These are phyloP conservation scores for Syzygium aromaticum DNA, from an alignment of 345 rosid genomes.

Conservation along the genomic window DNA sequence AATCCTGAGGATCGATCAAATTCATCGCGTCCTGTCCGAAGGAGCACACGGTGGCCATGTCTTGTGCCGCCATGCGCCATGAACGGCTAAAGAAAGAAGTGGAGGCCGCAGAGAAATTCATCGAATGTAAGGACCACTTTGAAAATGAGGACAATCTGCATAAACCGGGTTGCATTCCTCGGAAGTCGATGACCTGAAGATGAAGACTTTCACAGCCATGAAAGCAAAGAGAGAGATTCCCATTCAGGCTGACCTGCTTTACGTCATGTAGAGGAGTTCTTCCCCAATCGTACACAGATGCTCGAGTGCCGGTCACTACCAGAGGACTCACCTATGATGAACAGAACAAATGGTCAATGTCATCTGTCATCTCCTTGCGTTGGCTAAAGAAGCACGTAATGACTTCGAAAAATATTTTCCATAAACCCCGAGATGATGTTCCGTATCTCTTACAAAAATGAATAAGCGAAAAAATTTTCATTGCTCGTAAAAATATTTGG, in stretches of 20 bases:
- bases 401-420: no score
- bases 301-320: conserved; percentile 87
- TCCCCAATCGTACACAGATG: conserved; percentile 55
- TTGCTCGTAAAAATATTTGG: no score
- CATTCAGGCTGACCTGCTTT: conserved; percentile 37
- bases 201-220: neutral
- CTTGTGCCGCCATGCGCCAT: neutral
- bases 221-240: neutral
- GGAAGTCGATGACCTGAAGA: neutral
- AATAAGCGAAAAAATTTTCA: no score
- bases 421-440: no score
- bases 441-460: no score
- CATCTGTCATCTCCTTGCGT: neutral
- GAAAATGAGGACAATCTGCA: neutral
- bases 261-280: conserved; percentile 57
- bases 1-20: neutral
- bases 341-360: neutral
- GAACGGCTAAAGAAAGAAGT: neutral
- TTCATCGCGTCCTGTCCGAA: neutral
- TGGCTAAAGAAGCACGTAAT: neutral
- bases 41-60: neutral
- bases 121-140: neutral
- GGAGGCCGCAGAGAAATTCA: neutral
- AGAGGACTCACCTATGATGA: conserved; percentile 59
- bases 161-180: neutral